Base-by-base conservation (phyloP, 2,329 filamentous ascomycete species). In the Cyphellophora attinorum region DNA sequence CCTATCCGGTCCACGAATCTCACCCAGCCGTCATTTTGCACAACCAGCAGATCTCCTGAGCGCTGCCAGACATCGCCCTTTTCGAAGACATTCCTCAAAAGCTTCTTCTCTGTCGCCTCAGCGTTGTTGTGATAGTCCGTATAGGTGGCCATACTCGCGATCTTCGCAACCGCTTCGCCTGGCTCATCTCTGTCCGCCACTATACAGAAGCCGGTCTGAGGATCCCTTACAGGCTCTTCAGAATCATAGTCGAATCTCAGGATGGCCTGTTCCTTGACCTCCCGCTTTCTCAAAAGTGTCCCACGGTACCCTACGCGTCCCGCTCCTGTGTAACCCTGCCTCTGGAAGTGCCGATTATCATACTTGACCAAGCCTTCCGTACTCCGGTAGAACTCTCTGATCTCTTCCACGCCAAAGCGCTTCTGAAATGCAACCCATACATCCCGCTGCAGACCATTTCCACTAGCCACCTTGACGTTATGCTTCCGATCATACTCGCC, bases 1-100 rank as follows among this genome's bases (percentile, higher is more conserved):
- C 68, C 68, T 31, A 70, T 58, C 4, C 68, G 59, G 43, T 94
- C 86, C 37, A 77, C 75, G 60, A 94, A 94, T 64, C 70, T 91
- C 52, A 78, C 72, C 4, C 79, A 68, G 5, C 84, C 83, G 39
- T 91, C 76, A 1, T 41, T 38, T 44, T 88, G 81, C 62, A 70
- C 73, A n/a, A 77, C 70, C 18, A 91, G 61, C 14, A 93, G 68
- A 50, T 94, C 86, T 11, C 85, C 86, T 0, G 83, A 81, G 18
- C 85, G 75, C 66, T 86, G 93, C 67, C 76, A 93, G 0, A 75
- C 79, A 50, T 94, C 85, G 10, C 81, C 85, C 51, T 79, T 79
- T 37, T 59, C 62, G 41, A 91, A 73, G 2, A 91, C 82, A 47
- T 80, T 65, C 3, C 80, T 72, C 40, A 93, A 56, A 25, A 93